These are phyloP conservation scores for Drechslerella stenobrocha DNA, from an alignment of 2,329 filamentous ascomycete genomes.

Conservation along the genomic window DNA sequence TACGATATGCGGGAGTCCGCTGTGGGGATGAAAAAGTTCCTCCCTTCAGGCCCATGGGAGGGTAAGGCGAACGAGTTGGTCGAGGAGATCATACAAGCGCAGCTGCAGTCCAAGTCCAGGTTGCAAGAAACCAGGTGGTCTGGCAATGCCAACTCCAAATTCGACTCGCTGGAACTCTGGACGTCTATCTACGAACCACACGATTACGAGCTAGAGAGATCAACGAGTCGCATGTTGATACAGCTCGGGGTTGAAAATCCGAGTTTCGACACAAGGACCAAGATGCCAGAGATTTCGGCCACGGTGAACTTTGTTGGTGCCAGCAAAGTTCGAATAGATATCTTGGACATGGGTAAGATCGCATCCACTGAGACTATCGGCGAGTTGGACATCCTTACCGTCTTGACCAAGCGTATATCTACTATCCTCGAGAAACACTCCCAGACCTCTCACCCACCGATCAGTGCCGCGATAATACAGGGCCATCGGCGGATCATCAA, in stretches of 20 bases:
- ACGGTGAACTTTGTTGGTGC: conserved; percentile 39
- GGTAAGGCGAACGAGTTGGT: conserved; percentile 73
- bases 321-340: conserved; percentile 42
- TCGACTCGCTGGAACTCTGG: conserved; percentile 44
- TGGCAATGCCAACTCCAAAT: conserved; percentile 43
- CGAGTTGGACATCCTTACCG: conserved; percentile 36
- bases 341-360: conserved; percentile 44
- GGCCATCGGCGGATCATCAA: conserved; percentile 42
- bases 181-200: conserved; percentile 40
- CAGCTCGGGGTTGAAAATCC: conserved; percentile 34
- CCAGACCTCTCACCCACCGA: conserved; percentile 33
- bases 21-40: conserved; percentile 68
- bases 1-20: conserved; percentile 61
- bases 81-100: conserved; percentile 84
- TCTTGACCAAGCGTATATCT: conserved; percentile 39
- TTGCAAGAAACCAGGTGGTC: conserved; percentile 42
- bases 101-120: conserved; percentile 67
- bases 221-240: conserved; percentile 23
- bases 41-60: conserved; percentile 75
- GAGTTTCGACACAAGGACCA: conserved; percentile 36
- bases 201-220: conserved; percentile 38
- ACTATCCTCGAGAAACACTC: conserved; percentile 41
- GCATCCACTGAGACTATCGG: conserved; percentile 39
- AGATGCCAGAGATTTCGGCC: conserved; percentile 33
- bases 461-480: conserved; percentile 40